Conservation (phyloP, 257 asterid species). For the Eustoma russellianum region DNA sequence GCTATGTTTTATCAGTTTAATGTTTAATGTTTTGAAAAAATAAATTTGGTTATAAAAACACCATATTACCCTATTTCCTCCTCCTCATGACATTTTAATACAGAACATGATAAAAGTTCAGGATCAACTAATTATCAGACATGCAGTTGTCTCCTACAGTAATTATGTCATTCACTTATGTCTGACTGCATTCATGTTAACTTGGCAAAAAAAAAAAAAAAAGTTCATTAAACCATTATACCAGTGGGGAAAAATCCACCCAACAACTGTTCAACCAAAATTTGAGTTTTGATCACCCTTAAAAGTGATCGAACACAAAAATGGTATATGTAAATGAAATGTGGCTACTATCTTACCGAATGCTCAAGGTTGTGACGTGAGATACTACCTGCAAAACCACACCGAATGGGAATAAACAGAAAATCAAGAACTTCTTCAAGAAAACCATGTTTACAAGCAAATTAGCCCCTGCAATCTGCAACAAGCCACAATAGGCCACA, state of each 20-base stretch:
- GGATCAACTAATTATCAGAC: too few species aligned
- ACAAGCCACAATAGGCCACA: too few species aligned
- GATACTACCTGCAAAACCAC: conserved; percentile 55
- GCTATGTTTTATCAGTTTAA: too few species aligned
- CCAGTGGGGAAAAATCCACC: neutral
- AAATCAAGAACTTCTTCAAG: neutral
- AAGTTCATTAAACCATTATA: neutral
- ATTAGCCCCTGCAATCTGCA: too few species aligned
- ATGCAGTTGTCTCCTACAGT: too few species aligned
- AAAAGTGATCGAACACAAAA: neutral
- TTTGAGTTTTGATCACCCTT: neutral
- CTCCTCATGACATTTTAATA: too few species aligned
- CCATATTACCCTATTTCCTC: too few species aligned
- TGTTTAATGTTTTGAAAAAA: too few species aligned
- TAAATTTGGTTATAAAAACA: too few species aligned
- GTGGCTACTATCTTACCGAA: conserved; percentile 42
- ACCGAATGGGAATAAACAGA: neutral
- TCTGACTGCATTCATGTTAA: neutral
- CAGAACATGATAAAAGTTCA: too few species aligned
- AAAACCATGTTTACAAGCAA: neutral
- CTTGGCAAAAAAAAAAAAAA: neutral
- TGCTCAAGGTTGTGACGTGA: conserved; percentile 42
- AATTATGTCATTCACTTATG: too few species aligned
- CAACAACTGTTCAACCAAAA: neutral
- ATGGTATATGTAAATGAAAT: neutral